Evolutionary conservation across 805 yeast genomes (phyloP).

Genomic region (Saccharomycopsis lassenensis): DNA sequence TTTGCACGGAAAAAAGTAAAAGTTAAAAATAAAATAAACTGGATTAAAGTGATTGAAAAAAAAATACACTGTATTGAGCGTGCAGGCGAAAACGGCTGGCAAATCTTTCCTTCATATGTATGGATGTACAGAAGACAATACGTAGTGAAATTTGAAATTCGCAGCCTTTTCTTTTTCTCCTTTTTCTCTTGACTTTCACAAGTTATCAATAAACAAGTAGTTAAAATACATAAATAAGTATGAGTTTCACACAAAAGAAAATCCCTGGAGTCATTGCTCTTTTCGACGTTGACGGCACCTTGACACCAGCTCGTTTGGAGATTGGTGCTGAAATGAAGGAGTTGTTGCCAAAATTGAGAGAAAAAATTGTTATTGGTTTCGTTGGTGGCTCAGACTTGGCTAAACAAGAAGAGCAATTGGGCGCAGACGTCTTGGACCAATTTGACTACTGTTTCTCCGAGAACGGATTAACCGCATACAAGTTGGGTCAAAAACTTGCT

Average conservation of each 20-base stretch:
- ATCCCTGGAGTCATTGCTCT: slow-evolving; percentile 80
- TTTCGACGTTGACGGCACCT: slow-evolving; percentile 97
- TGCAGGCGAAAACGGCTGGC: too few species aligned
- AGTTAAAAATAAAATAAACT: too few species aligned
- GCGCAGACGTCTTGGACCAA: slow-evolving; percentile 60
- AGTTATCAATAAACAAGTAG: slow-evolving; percentile 3
- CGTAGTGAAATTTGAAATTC: neutral
- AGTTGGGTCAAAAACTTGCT: slow-evolving; percentile 76
- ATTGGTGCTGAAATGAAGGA: slow-evolving; percentile 70
- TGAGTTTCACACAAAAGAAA: slow-evolving; percentile 55
- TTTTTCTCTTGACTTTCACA: neutral
- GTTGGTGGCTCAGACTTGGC: slow-evolving; percentile 95
- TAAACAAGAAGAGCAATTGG: slow-evolving; percentile 95
- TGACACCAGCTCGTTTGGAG: slow-evolving; percentile 89
- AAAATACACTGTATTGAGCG: too few species aligned
- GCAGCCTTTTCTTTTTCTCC: neutral
- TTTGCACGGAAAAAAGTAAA: too few species aligned
- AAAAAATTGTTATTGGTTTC: slow-evolving; percentile 91
- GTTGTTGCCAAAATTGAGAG: slow-evolving; percentile 62
- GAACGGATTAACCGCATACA: slow-evolving; percentile 97
- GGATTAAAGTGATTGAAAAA: too few species aligned
- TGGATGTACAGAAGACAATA: too few species aligned
- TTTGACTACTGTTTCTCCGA: slow-evolving; percentile 96
- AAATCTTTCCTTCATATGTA: too few species aligned
- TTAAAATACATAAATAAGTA: too few species aligned